A percentile compares a stretch with the other conserved stretches of the same genome.
Evolutionary conservation across 2,329 filamentous ascomycete species (phyloP).

Genomic region (Neofusicoccum cordaticola): DNA sequence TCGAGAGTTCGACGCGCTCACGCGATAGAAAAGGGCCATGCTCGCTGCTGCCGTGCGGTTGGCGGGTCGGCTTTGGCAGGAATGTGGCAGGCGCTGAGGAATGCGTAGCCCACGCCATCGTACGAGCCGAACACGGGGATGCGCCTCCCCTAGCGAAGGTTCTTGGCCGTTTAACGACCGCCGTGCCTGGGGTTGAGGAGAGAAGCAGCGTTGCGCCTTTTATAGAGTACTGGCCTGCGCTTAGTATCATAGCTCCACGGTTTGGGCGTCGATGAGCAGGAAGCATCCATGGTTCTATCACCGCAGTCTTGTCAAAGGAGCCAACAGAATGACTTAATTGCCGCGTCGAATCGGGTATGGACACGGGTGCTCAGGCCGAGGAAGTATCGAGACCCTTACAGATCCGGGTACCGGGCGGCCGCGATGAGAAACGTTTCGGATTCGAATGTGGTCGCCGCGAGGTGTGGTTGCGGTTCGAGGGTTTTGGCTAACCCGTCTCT

Average conservation of each 20-base stretch:
- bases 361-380: neutral
- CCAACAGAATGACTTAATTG: neutral
- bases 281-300: neutral
- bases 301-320: neutral
- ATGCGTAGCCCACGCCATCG: slow-evolving; percentile 7
- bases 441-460: neutral
- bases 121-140: neutral
- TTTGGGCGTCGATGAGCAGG: neutral
- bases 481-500: neutral
- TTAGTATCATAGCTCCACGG: neutral
- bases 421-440: neutral
- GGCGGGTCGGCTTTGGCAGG: neutral
- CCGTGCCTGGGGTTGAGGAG: neutral
- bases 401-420: neutral
- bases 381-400: neutral
- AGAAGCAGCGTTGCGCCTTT: neutral
- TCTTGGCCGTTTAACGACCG: neutral
- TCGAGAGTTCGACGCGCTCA: neutral
- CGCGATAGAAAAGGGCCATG: neutral
- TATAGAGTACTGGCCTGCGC: neutral
- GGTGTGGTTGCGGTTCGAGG: neutral
- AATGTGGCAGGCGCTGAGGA: slow-evolving; percentile 15
- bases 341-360: neutral
- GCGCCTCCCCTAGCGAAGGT: neutral
- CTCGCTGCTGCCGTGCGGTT: neutral